Base-by-base conservation (phyloP, 2,329 filamentous ascomycete species). In the Pyricularia sp. region DNA sequence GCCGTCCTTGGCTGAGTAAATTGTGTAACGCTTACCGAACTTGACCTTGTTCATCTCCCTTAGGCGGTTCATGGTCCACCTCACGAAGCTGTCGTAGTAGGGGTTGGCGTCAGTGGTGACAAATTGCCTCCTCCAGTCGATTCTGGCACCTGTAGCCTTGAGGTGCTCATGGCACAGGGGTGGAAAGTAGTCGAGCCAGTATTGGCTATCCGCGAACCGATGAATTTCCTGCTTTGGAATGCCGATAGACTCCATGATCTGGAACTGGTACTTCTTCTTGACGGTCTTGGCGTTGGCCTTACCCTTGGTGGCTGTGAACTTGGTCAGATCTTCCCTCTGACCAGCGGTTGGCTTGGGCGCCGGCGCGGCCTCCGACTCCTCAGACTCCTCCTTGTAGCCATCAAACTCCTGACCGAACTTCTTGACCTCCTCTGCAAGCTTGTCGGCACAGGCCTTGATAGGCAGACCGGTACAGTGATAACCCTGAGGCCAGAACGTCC, bases 391-490 rank as follows among this genome's bases (percentile, higher is more conserved):
- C 64, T 84, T 81, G 76, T 91, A 96, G 61, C 83, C 81, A 72
- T 93, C 88, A 68, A 97, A 97, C 72, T 92, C 87, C 73, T 88
- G 79, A 26, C 94, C 94, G 72, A 97, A 99, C 78, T 89, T 81
- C 77, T 90, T 86, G 65, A 97, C 88, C 78, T 99, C 94, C 68
- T 91, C 87, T 66, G 88, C 86, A 60, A 99, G 85, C 81, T 97
- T 97, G 81, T 99, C 93, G 65, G 94, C 92, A 72, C 91, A 96
- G 6, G 94, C 93, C 78, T 97, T 97, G 81, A 99, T 99, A 60
- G 93, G 92, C 88, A 99, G 96, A 71, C 94, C 94, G 0, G 93
- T 97, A 78, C 89, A 91, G 81, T 99, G 94, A 80, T 92, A 99
- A 35, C 93, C 94, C 73, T 94, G 88, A 65, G 94, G 94, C 75